Base-by-base conservation (phyloP, 345 rosid species). In the Linum usitatissimum region DNA sequence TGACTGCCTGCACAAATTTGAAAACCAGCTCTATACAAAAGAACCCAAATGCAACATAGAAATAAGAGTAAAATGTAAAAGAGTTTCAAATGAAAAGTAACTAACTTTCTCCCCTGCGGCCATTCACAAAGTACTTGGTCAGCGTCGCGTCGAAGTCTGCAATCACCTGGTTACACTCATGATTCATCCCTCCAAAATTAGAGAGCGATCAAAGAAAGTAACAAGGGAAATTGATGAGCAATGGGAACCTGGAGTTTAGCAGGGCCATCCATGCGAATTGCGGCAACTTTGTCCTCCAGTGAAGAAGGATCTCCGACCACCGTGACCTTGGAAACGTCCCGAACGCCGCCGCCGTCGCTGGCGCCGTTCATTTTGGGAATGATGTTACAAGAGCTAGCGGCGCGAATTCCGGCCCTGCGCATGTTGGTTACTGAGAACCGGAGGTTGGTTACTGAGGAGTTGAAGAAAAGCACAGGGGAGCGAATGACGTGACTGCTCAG, bases 141-240 rank as follows among this genome's bases (percentile, higher is more conserved):
- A 91, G 70, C 30, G 97, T 91, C 2, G 80, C 89, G 76, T 91
- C 96, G 57, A 87, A 91, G 80, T 91, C 96, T 18, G 93, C 93
- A 71, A 91, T 86, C 15, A 81, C 81, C 83, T 85, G 74, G 3
- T 18, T n/a, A 6, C 60, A 10, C n/a, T n/a, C n/a, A n/a, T n/a
- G n/a, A n/a, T 9, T 5, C 60, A 57, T 5, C 31, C 20, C 60
- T 18, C 31, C 23, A 20, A 18, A 30, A n/a, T 6, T 57, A 57
- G 1, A 57, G 31, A 18, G 23, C 7, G 6, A 19, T 3, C 6
- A 20, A 21, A 1, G 28, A 21, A 57, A 30, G 60, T 6, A 18
- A 14, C 54, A 56, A 31, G 3, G 36, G 7, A 15, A 15, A 7
- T n/a, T n/a, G n/a, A n/a, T n/a, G 13, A 15, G 40, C n/a, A n/a